Percentiles rank a stretch among this genome's conserved stretches.
Conservation (phyloP, 2,329 filamentous ascomycete genomes). For the Coniochaeta sp. region DNA sequence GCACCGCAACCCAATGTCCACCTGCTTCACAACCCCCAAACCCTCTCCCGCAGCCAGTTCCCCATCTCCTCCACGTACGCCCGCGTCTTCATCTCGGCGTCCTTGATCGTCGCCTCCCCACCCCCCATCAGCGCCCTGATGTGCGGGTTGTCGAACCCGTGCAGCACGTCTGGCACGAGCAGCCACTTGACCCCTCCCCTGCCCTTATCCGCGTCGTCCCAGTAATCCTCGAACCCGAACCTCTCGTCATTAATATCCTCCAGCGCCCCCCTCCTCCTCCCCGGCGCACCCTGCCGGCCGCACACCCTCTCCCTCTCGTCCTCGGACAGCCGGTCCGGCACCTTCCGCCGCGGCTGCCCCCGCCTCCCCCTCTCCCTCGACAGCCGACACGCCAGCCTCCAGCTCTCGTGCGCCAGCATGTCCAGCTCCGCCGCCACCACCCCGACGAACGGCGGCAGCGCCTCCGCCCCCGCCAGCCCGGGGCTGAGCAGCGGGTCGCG, state of each 20-base stretch:
- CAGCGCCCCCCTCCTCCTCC: slow-evolving; percentile 13
- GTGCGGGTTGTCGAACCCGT: slow-evolving; percentile 22
- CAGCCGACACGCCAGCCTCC: slow-evolving; percentile 27
- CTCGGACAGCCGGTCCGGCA: slow-evolving; percentile 31
- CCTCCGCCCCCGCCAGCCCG: slow-evolving; percentile 18
- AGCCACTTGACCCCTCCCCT: slow-evolving; percentile 19
- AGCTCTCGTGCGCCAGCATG: slow-evolving; percentile 33
- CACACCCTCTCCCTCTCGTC: slow-evolving; percentile 19
- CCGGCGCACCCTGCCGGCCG: slow-evolving; percentile 17
- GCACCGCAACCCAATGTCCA: neutral
- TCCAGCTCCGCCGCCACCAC: slow-evolving; percentile 37
- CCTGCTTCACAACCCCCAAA: slow-evolving; percentile 8
- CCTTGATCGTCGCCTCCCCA: slow-evolving; percentile 21
- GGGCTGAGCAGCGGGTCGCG: slow-evolving; percentile 34
- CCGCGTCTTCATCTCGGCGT: slow-evolving; percentile 20
- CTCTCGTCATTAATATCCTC: slow-evolving; percentile 24
- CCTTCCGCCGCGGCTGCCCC: slow-evolving; percentile 28
- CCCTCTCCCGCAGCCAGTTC: slow-evolving; percentile 16
- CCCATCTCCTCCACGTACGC: slow-evolving; percentile 13
- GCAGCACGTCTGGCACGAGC: slow-evolving; percentile 21
- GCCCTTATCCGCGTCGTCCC: no score
- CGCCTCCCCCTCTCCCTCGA: slow-evolving; percentile 26
- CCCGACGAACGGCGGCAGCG: slow-evolving; percentile 33
- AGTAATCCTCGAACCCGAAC: slow-evolving; percentile 19
- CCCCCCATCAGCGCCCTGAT: slow-evolving; percentile 18